phyloP scores from a whole-genome alignment of 371 early-diverging fungal genomes.

The Sanchytrium tribonematis region DNA sequence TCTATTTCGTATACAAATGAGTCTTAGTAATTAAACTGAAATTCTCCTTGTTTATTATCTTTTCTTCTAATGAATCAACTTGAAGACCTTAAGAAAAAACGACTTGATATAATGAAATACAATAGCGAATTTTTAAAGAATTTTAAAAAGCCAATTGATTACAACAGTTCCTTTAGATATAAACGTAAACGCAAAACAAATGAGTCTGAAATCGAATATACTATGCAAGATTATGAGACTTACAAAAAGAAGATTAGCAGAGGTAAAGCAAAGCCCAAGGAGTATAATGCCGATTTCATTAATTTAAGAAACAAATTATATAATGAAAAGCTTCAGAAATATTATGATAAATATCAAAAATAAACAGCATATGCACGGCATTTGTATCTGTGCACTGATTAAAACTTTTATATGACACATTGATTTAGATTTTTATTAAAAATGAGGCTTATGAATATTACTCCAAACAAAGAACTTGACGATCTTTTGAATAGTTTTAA shows the following conservation, averaged over 20 bases:
- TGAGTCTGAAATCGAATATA: neutral
- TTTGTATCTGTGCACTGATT: too few relatives aligned
- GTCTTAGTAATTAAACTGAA: too few relatives aligned
- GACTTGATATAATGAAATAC: neutral
- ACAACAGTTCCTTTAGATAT: neutral
- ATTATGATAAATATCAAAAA: neutral
- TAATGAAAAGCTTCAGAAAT: neutral
- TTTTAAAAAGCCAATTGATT: neutral
- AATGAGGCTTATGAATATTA: neutral
- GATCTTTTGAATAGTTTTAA: neutral
- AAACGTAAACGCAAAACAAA: neutral
- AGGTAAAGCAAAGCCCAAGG: neutral
- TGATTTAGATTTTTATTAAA: neutral
- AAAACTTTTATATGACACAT: too few relatives aligned
- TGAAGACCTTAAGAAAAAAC: neutral
- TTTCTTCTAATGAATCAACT: too few relatives aligned
- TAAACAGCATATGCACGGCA: too few relatives aligned
- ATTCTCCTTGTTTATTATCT: too few relatives aligned
- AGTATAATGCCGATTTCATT: neutral
- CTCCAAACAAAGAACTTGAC: neutral
- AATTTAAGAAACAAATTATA: neutral
- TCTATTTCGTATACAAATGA: too few relatives aligned
- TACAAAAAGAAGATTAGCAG: neutral
- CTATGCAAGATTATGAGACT: neutral
- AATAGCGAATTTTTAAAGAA: neutral